These are phyloP conservation scores for Helicostylum pulchrum DNA, from an alignment of 192 early-diverging fungal genomes.

Conservation along the genomic window DNA sequence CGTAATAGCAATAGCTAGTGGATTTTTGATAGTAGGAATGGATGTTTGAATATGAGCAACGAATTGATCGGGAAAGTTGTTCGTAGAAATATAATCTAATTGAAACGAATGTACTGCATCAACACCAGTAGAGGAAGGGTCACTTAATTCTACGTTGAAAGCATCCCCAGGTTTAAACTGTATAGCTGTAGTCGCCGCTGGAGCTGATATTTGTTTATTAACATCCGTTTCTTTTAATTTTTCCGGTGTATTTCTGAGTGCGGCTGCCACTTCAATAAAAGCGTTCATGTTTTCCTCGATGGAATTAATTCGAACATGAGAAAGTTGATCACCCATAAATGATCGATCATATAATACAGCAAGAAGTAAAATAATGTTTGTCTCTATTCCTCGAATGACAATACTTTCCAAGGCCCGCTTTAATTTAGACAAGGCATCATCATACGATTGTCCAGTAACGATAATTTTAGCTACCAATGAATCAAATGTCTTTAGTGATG, in stretches of 20 bases:
- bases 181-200: not conserved
- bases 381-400: slow-evolving; percentile 74
- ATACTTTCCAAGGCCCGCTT: slow-evolving; percentile 13
- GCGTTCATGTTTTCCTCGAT: slow-evolving; percentile 47
- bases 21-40: not conserved
- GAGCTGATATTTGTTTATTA: not conserved
- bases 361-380: slow-evolving; percentile 88
- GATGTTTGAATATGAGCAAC: slow-evolving; percentile 8
- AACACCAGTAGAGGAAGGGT: not conserved
- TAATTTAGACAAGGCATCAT: slow-evolving; percentile 59
- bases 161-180: slow-evolving; percentile 36
- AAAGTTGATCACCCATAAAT: slow-evolving; percentile 56
- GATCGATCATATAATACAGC: slow-evolving; percentile 68
- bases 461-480: slow-evolving; percentile 94
- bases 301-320: slow-evolving; percentile 82
- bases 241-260: not conserved
- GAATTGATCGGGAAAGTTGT: slow-evolving; percentile 31
- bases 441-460: slow-evolving; percentile 72
- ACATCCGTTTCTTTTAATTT: too few relatives aligned
- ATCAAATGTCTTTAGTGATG: slow-evolving; percentile 62
- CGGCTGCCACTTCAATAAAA: not conserved
- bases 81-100: slow-evolving; percentile 22
- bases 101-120: slow-evolving; percentile 12
- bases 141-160: slow-evolving; percentile 21
- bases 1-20: slow-evolving; percentile 17